phyloP scores from a whole-genome alignment of 2,329 filamentous ascomycete species.

The Pseudogymnoascus sp. region DNA sequence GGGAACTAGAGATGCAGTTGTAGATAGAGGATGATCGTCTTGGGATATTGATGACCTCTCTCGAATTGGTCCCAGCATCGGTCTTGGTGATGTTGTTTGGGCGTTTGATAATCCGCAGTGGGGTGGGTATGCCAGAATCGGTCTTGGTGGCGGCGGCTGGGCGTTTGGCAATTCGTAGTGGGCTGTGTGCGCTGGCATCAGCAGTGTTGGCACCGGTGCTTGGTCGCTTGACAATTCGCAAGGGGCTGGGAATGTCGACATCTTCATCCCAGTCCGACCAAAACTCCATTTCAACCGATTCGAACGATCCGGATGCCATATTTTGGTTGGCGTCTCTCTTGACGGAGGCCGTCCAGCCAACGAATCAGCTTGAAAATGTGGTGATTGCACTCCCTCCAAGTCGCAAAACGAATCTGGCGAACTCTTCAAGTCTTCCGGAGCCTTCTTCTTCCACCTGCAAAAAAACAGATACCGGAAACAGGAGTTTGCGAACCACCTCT shows the following conservation, averaged over 20 bases:
- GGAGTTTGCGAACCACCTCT: slow-evolving; percentile 16
- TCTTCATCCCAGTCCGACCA: slow-evolving; percentile 7
- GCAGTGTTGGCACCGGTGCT: neutral
- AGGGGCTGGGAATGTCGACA: slow-evolving; percentile 5
- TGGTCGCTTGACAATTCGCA: slow-evolving; percentile 6
- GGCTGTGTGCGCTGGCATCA: neutral
- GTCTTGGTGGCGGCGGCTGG: neutral
- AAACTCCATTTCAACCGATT: slow-evolving; percentile 29
- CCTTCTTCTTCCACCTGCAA: slow-evolving; percentile 14
- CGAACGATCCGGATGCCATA: slow-evolving; percentile 32
- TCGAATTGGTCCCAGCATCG: neutral
- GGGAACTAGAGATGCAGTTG: neutral
- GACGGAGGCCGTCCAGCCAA: slow-evolving; percentile 19
- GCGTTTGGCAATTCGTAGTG: neutral
- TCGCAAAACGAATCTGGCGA: slow-evolving; percentile 32
- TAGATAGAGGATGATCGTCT: slow-evolving; percentile 6
- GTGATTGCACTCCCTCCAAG: slow-evolving; percentile 27
- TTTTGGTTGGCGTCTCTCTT: neutral
- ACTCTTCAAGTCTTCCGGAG: slow-evolving; percentile 30
- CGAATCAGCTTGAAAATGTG: slow-evolving; percentile 24
- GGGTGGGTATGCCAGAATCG: neutral
- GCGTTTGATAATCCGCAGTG: neutral
- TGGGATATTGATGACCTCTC: slow-evolving; percentile 4
- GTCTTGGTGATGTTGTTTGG: neutral
- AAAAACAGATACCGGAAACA: slow-evolving; percentile 14